These are phyloP conservation scores for Tulasnella sp. DNA, from an alignment of 768 basidiomycete genomes.

Conservation along the genomic window DNA sequence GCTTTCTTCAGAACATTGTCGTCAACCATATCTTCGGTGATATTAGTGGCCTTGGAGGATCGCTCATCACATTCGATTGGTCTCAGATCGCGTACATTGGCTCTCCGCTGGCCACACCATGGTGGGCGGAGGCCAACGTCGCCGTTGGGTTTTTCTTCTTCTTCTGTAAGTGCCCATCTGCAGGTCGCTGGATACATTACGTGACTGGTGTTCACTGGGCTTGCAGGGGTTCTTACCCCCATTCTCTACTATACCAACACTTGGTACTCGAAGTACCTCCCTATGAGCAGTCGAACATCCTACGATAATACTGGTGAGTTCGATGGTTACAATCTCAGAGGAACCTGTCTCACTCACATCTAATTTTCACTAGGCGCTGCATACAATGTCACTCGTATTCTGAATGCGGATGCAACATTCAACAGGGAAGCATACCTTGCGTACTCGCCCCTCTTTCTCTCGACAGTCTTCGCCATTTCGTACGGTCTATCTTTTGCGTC, in stretches of 20 bases:
- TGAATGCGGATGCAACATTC: constrained; percentile 50
- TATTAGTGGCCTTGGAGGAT: constrained; percentile 58
- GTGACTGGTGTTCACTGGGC: background rate
- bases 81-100: constrained; percentile 50
- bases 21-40: constrained; percentile 71
- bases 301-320: constrained; percentile 39
- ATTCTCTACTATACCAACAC: constrained; percentile 36
- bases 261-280: constrained; percentile 46
- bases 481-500: constrained; percentile 68
- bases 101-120: constrained; percentile 65
- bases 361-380: constrained; percentile 36
- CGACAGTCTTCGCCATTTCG: constrained; percentile 51
- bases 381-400: constrained; percentile 49
- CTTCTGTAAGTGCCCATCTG: constrained; percentile 22
- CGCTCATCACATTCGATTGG: constrained; percentile 43
- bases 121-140: constrained; percentile 32
- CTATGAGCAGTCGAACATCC: constrained; percentile 25
- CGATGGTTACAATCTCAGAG: no score
- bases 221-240: constrained; percentile 36
- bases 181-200: background rate
- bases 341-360: no score
- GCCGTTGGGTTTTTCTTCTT: constrained; percentile 30
- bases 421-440: constrained; percentile 53
- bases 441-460: constrained; percentile 73
- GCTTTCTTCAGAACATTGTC: constrained; percentile 34